Evolutionary conservation across 2,329 filamentous ascomycete species (phyloP).

Genomic region (Cryphonectria nitschkei): DNA sequence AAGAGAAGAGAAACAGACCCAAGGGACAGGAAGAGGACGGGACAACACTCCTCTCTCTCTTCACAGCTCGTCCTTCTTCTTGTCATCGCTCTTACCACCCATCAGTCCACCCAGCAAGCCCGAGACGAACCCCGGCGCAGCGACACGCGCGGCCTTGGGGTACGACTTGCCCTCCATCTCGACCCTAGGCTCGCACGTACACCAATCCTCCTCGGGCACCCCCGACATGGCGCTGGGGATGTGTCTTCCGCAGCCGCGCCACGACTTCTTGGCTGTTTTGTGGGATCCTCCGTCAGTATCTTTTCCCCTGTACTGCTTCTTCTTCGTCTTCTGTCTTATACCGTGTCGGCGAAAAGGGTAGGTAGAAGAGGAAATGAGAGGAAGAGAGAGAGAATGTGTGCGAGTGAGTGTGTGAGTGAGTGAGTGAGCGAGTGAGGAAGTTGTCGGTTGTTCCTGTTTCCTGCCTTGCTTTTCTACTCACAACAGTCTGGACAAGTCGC

Average conservation of each 20-base stretch:
- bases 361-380: not conserved
- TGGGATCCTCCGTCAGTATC: not conserved
- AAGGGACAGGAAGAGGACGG: too few species aligned
- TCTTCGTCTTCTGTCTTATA: not conserved
- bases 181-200: conserved; percentile 50
- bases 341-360: conserved; percentile 24
- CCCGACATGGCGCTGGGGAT: conserved; percentile 48
- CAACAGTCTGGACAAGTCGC: conserved; percentile 48
- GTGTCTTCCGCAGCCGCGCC: conserved; percentile 55
- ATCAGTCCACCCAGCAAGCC: conserved; percentile 40
- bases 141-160: conserved; percentile 46
- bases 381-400: not conserved
- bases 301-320: not conserved
- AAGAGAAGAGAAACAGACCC: too few species aligned
- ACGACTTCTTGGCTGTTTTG: conserved; percentile 49
- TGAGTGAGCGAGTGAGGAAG: not conserved
- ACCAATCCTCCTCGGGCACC: conserved; percentile 51
- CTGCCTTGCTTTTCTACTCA: conserved; percentile 34
- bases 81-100: conserved; percentile 16
- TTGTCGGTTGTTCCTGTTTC: not conserved
- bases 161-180: conserved; percentile 50
- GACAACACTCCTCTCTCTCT: too few species aligned
- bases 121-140: conserved; percentile 40
- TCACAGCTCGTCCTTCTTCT: conserved; percentile 29
- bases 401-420: too few species aligned